phyloP scores from a whole-genome alignment of 1,284 basidiomycete genomes.

The Ustilago curta region DNA sequence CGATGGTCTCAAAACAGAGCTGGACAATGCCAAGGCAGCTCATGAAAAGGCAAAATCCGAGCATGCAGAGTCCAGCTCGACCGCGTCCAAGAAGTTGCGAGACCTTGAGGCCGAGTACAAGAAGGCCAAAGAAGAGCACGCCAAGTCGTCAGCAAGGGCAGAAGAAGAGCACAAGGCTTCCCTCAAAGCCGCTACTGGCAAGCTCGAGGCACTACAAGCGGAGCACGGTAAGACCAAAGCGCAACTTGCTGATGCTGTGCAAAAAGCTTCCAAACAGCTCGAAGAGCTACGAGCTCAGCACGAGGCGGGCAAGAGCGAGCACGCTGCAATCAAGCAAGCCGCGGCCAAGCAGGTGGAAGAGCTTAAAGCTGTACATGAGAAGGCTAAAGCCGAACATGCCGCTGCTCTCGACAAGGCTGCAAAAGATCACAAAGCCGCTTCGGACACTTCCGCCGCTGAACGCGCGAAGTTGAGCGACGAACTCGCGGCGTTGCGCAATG shows the following conservation, averaged over 20 bases:
- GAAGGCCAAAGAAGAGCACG: slow-evolving; percentile 13
- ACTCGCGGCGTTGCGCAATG: slow-evolving; percentile 24
- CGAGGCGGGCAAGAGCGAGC: slow-evolving; percentile 18
- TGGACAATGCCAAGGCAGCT: slow-evolving; percentile 9
- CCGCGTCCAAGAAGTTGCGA: slow-evolving; percentile 11
- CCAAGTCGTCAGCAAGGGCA: slow-evolving; percentile 2
- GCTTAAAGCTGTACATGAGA: slow-evolving; percentile 11
- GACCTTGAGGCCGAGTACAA: slow-evolving; percentile 18
- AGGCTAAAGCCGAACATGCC: slow-evolving; percentile 17
- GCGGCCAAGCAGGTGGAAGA: slow-evolving; percentile 14
- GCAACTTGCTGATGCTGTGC: slow-evolving; percentile 7
- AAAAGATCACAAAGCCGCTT: slow-evolving; percentile 12
- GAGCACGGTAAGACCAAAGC: slow-evolving; percentile 15
- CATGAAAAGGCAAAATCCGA: slow-evolving; percentile 17
- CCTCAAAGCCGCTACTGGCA: background rate
- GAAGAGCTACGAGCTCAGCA: slow-evolving; percentile 8
- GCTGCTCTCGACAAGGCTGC: slow-evolving; percentile 6
- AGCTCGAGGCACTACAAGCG: slow-evolving; percentile 17
- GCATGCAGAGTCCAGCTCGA: slow-evolving; percentile 2
- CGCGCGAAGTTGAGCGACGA: slow-evolving; percentile 8
- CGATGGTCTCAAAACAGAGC: slow-evolving; percentile 5
- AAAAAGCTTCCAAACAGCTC: slow-evolving; percentile 12
- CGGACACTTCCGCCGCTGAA: slow-evolving; percentile 19
- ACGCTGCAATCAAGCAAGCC: slow-evolving; percentile 2
- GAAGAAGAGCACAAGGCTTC: slow-evolving; percentile 19